Conservation (phyloP, 2,329 filamentous ascomycete genomes). For the Cyclaneusma minus region DNA sequence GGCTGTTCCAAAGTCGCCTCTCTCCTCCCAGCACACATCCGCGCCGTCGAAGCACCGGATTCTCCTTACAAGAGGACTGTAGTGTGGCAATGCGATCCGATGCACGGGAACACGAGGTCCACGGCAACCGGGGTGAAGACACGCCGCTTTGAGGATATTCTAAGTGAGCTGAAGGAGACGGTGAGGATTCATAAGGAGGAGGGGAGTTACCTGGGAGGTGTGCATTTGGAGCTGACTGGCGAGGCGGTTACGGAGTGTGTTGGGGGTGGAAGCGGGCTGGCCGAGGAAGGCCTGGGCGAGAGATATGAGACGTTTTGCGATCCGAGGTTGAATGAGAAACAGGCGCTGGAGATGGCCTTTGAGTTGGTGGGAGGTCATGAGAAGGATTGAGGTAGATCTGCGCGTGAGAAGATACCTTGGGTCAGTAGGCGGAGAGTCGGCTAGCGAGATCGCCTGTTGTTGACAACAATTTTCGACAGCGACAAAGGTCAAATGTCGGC, state of each 20-base stretch:
- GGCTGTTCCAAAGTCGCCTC: slow-evolving; percentile 61
- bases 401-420: too few species aligned
- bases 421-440: too few species aligned
- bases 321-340: slow-evolving; percentile 90
- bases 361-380: slow-evolving; percentile 73
- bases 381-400: too few species aligned
- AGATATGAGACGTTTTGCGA: slow-evolving; percentile 97
- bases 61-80: slow-evolving; percentile 53
- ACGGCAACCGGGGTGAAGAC: slow-evolving; percentile 79
- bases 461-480: too few species aligned
- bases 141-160: slow-evolving; percentile 76
- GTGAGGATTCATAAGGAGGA: slow-evolving; percentile 72
- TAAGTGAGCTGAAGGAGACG: slow-evolving; percentile 72
- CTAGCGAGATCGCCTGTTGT: too few species aligned
- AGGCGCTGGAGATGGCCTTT: slow-evolving; percentile 89
- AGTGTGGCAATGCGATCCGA: slow-evolving; percentile 97
- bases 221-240: slow-evolving; percentile 89
- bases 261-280: slow-evolving; percentile 73
- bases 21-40: slow-evolving; percentile 73
- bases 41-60: slow-evolving; percentile 69
- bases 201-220: slow-evolving; percentile 76
- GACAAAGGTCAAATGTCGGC: too few species aligned
- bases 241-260: slow-evolving; percentile 95
- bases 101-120: slow-evolving; percentile 72
- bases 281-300: slow-evolving; percentile 72